Evolutionary conservation across 768 basidiomycete genomes (phyloP).

Genomic region (Tephrocybe sp.): DNA sequence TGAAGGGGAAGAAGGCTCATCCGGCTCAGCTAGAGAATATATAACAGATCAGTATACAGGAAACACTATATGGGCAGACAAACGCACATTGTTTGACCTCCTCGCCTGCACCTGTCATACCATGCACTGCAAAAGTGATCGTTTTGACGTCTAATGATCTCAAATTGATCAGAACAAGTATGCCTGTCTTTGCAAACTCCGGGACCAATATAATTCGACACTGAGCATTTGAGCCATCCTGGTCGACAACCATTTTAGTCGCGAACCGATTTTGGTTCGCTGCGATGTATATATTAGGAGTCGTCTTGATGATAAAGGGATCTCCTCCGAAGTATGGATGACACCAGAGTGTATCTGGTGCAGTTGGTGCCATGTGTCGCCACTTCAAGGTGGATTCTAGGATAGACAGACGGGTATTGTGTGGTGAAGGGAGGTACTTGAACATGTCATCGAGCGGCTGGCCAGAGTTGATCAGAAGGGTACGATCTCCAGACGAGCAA

Average conservation of each 20-base stretch:
- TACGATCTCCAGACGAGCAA: slow-evolving; percentile 38
- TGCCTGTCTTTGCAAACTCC: slow-evolving; percentile 74
- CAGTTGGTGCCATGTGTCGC: slow-evolving; percentile 98
- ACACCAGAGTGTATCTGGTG: slow-evolving; percentile 98
- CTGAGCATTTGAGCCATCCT: slow-evolving; percentile 28
- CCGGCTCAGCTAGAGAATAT: slow-evolving; percentile 7
- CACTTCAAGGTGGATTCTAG: slow-evolving; percentile 82
- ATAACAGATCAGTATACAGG: background rate
- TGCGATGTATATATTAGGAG: slow-evolving; percentile 90
- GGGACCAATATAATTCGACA: slow-evolving; percentile 84
- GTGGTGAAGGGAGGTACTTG: slow-evolving; percentile 81
- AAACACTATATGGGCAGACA: background rate
- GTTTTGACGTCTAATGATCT: slow-evolving; percentile 70
- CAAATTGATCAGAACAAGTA: slow-evolving; percentile 78
- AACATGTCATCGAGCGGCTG: slow-evolving; percentile 95
- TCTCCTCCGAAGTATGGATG: slow-evolving; percentile 88
- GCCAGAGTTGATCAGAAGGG: slow-evolving; percentile 83
- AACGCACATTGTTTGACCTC: slow-evolving; percentile 16
- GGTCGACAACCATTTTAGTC: slow-evolving; percentile 61
- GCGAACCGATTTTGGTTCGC: slow-evolving; percentile 87
- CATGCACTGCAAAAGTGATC: slow-evolving; percentile 55
- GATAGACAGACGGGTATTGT: slow-evolving; percentile 70
- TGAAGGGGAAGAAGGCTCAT: background rate
- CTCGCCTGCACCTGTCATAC: slow-evolving; percentile 36
- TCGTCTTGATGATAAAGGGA: slow-evolving; percentile 84